phyloP scores from a whole-genome alignment of 345 rosid genomes.

The Anastatica hierochuntica region DNA sequence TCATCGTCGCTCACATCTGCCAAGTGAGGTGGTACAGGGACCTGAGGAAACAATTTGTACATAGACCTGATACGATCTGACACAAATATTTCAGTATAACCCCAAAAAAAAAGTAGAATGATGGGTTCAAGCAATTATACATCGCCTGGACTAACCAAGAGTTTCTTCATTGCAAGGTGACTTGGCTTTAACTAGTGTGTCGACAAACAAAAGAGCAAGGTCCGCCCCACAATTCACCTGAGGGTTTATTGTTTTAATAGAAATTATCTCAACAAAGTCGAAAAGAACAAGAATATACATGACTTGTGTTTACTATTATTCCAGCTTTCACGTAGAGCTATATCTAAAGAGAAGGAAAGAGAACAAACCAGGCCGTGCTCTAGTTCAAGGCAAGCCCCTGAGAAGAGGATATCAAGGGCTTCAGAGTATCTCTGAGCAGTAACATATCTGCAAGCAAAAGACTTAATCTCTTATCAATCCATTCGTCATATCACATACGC shows the following conservation, averaged over 20 bases:
- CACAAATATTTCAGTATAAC: conserved; percentile 28
- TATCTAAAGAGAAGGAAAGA: neutral
- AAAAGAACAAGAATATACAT: neutral
- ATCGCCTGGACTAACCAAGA: conserved; percentile 54
- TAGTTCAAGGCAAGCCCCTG: conserved; percentile 85
- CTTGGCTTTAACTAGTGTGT: conserved; percentile 66
- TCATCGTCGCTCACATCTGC: conserved; percentile 46
- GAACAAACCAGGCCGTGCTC: conserved; percentile 59
- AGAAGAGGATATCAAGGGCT: conserved; percentile 69
- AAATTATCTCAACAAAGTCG: too few relatives aligned
- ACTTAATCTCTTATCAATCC: too few relatives aligned
- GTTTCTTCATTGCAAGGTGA: conserved; percentile 48
- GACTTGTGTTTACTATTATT: too few relatives aligned
- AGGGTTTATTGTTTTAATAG: neutral
- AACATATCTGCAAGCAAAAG: conserved; percentile 39
- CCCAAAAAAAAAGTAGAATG: neutral
- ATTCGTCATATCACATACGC: too few relatives aligned
- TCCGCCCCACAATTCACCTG: conserved; percentile 93
- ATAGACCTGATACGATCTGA: conserved; percentile 73
- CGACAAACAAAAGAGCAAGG: conserved; percentile 67
- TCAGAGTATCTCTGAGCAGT: conserved; percentile 69
- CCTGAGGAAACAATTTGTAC: conserved; percentile 68
- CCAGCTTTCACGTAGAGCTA: too few relatives aligned
- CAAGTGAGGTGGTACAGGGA: conserved; percentile 63
- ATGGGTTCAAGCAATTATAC: neutral